Conservation (phyloP, 169 alveolate species). For the Cryptosporidium meleagridis region DNA sequence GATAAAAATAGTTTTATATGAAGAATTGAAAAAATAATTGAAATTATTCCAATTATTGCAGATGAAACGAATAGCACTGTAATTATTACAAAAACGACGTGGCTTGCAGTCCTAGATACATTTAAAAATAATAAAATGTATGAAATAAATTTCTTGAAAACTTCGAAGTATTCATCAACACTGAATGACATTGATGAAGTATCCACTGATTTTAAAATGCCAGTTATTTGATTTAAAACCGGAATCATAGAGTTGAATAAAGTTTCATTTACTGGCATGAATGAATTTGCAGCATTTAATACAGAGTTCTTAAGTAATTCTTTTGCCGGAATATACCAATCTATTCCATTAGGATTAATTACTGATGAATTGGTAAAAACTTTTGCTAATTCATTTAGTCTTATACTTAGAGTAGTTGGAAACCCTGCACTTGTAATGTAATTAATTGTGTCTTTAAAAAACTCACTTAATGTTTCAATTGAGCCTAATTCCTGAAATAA, state of each 20-base stretch:
- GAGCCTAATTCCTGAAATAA: conserved; percentile 44
- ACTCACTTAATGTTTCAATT: conserved; percentile 21
- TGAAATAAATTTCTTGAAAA: conserved; percentile 22
- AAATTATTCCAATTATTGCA: conserved; percentile 5
- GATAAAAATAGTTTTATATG: conserved; percentile 47
- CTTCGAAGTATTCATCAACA: conserved; percentile 36
- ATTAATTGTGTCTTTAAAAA: conserved; percentile 1
- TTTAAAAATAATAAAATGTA: conserved; percentile 21
- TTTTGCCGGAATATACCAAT: conserved; percentile 54
- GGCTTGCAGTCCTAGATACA: conserved; percentile 23
- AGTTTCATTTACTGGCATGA: conserved; percentile 25
- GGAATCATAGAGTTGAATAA: conserved; percentile 48
- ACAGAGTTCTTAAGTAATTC: not conserved
- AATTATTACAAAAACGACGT: conserved; percentile 7
- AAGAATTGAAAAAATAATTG: conserved; percentile 43
- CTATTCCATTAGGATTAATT: conserved; percentile 12
- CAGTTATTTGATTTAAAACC: not conserved
- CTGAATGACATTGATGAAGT: conserved; percentile 32
- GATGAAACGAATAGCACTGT: conserved; percentile 7
- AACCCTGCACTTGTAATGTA: conserved; percentile 60
- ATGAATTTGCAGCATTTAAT: conserved; percentile 22
- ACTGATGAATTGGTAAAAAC: conserved; percentile 35
- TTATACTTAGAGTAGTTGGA: conserved; percentile 15
- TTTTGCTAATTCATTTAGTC: conserved; percentile 15
- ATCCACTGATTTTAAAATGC: conserved; percentile 2